These are phyloP conservation scores for Monosporascus sp. DNA, from an alignment of 2,329 filamentous ascomycete species.

Conservation along the genomic window DNA sequence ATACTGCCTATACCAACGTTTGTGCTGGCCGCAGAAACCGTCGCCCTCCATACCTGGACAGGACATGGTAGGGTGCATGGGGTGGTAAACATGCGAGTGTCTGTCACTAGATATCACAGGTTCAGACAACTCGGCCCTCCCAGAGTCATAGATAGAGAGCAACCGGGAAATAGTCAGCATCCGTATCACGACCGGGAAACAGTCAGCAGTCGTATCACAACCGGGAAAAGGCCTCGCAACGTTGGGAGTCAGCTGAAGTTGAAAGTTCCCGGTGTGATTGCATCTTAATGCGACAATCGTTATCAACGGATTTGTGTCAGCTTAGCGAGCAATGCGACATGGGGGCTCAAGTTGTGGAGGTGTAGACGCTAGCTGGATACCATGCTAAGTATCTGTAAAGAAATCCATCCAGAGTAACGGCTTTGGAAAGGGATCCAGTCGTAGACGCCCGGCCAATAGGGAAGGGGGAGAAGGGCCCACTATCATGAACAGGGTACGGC, in stretches of 20 bases:
- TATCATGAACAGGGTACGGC: too few species aligned
- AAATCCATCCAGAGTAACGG: too few species aligned
- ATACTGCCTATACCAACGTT: slow-evolving; percentile 6
- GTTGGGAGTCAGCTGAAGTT: too few species aligned
- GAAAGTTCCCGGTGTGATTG: not conserved
- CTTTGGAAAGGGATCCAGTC: not conserved
- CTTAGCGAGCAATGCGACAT: not conserved
- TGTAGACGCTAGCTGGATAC: not conserved
- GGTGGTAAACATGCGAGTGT: too few species aligned
- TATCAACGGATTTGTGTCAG: not conserved
- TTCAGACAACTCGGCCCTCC: too few species aligned
- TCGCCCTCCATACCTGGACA: not conserved
- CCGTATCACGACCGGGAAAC: too few species aligned
- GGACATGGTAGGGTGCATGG: not conserved
- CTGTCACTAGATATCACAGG: too few species aligned
- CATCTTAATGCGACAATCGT: not conserved
- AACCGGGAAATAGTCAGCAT: too few species aligned
- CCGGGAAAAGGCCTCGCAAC: too few species aligned
- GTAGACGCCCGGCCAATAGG: not conserved
- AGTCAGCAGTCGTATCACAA: too few species aligned
- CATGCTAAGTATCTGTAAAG: too few species aligned
- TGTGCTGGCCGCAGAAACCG: not conserved
- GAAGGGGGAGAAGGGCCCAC: not conserved
- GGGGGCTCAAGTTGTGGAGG: not conserved
- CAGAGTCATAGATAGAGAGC: too few species aligned